A percentile compares a stretch with the other conserved stretches of the same genome.
Evolutionary conservation across 2,329 filamentous ascomycete species (phyloP).

Genomic region (Aspergillus awamori): DNA sequence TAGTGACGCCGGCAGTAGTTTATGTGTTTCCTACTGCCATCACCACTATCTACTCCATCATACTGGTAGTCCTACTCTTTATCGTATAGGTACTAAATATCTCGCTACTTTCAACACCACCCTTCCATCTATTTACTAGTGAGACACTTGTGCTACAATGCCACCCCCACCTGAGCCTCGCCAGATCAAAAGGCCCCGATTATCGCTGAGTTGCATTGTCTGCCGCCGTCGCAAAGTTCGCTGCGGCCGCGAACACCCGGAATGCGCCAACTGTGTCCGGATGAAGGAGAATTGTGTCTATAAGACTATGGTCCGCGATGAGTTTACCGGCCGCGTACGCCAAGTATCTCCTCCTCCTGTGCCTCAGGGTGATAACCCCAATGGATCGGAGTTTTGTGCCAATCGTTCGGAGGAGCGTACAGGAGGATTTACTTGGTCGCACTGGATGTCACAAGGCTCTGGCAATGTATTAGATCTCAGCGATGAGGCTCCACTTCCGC

Average conservation of each 20-base stretch:
- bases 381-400: background rate
- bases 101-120: no score
- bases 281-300: constrained; percentile 5
- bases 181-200: constrained; percentile 1
- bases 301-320: background rate
- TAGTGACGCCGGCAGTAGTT: no score
- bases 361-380: background rate
- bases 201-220: constrained; percentile 7
- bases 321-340: background rate
- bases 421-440: background rate
- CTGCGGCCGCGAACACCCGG: constrained; percentile 6
- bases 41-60: no score
- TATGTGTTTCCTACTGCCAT: no score
- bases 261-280: constrained; percentile 5
- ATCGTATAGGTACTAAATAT: no score
- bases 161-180: background rate
- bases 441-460: background rate
- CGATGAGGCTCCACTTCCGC: background rate
- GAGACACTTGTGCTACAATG: no score
- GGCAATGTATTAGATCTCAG: background rate
- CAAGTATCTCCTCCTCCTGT: background rate
- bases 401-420: no score
- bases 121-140: no score
- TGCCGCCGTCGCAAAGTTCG: constrained; percentile 11
- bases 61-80: no score